These are phyloP conservation scores for Lactifluus hygrophoroides DNA, from an alignment of 768 basidiomycete species.

Conservation along the genomic window DNA sequence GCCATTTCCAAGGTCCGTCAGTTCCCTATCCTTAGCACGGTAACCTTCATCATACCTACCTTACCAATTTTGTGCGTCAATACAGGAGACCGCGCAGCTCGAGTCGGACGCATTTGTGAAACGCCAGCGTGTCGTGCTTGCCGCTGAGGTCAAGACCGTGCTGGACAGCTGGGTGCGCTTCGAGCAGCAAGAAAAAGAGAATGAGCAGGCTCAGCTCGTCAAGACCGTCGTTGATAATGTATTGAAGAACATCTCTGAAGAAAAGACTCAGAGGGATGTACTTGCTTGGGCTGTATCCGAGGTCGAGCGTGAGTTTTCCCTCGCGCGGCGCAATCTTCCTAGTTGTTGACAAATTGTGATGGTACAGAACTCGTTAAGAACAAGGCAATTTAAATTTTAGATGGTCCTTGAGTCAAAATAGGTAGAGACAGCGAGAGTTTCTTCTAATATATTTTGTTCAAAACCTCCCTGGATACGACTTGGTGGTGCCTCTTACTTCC, in stretches of 20 bases:
- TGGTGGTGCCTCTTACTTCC: too few species aligned
- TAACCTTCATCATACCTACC: not conserved
- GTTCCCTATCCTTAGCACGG: not conserved
- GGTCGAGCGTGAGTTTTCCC: constrained; percentile 74
- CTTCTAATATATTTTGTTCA: constrained; percentile 7
- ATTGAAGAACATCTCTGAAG: constrained; percentile 70
- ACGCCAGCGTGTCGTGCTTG: constrained; percentile 79
- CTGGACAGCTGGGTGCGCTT: constrained; percentile 97
- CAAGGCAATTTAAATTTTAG: constrained; percentile 68
- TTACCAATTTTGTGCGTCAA: too few species aligned
- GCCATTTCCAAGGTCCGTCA: constrained; percentile 74
- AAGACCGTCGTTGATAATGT: constrained; percentile 86
- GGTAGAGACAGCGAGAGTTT: constrained; percentile 13
- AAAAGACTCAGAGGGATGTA: constrained; percentile 84
- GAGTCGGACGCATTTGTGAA: constrained; percentile 88
- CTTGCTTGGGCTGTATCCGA: constrained; percentile 71
- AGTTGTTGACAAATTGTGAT: not conserved
- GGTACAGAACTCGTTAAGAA: constrained; percentile 75
- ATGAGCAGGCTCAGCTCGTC: constrained; percentile 88
- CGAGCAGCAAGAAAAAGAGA: constrained; percentile 95
- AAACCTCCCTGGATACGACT: too few species aligned
- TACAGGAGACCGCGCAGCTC: constrained; percentile 85
- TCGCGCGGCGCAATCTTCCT: not conserved
- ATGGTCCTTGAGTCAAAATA: constrained; percentile 5
- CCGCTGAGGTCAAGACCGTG: constrained; percentile 85